A percentile compares a stretch with the other conserved stretches of the same genome.
Conservation (phyloP, 1,284 basidiomycete species). For the Pseudozyma sp. region DNA sequence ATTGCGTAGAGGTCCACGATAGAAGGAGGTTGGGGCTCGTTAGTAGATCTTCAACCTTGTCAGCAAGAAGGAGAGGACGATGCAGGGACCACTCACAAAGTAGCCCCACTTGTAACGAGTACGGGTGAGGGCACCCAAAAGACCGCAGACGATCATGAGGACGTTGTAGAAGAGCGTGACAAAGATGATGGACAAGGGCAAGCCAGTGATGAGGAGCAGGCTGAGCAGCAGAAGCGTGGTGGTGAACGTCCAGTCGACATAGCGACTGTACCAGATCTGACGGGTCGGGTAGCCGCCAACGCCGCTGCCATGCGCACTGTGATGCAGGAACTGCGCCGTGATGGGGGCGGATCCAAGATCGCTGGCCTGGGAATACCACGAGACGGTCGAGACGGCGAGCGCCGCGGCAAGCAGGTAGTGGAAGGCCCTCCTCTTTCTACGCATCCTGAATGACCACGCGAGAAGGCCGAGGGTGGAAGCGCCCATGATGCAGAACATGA, state of each 20-base stretch:
- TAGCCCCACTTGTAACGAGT: constrained; percentile 73
- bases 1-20: not conserved
- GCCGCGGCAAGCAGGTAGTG: constrained; percentile 69
- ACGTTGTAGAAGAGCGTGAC: constrained; percentile 73
- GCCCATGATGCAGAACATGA: constrained; percentile 66
- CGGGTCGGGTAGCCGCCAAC: constrained; percentile 69
- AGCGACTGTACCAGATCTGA: constrained; percentile 72
- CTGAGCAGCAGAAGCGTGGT: constrained; percentile 74
- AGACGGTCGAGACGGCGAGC: constrained; percentile 65
- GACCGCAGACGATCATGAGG: constrained; percentile 72
- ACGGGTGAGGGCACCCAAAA: constrained; percentile 73
- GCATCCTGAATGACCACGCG: constrained; percentile 32
- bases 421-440: constrained; percentile 71
- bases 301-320: constrained; percentile 44
- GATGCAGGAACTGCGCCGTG: constrained; percentile 71
- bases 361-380: constrained; percentile 75
- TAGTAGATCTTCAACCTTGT: no score
- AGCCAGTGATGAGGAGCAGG: constrained; percentile 73
- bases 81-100: constrained; percentile 54
- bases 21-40: no score
- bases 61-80: no score
- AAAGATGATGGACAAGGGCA: constrained; percentile 74
- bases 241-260: constrained; percentile 70
- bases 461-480: constrained; percentile 56
- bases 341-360: constrained; percentile 74